Conservation (phyloP, 2,329 filamentous ascomycete species). For the Plenodomus tracheiphilus region DNA sequence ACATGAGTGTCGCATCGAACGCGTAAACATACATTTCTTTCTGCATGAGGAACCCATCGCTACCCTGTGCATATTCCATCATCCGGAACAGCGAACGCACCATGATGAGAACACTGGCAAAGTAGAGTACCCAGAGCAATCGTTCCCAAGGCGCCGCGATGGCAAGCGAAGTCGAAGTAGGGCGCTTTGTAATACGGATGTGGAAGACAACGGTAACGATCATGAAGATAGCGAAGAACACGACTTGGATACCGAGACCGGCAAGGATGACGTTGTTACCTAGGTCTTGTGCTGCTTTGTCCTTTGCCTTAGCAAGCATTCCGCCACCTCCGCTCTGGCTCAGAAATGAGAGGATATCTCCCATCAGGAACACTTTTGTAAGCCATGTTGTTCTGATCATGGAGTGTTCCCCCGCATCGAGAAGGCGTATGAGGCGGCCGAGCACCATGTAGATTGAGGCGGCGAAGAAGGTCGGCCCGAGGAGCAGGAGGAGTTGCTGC, state of each 20-base stretch:
- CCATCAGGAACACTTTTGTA: slow-evolving; percentile 22
- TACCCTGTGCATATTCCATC: slow-evolving; percentile 15
- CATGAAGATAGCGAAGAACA: slow-evolving; percentile 17
- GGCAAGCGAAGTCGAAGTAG: slow-evolving; percentile 3
- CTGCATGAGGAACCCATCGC: slow-evolving; percentile 7
- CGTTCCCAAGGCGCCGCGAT: slow-evolving; percentile 12
- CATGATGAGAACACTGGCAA: slow-evolving; percentile 17
- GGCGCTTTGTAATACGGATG: slow-evolving; percentile 8
- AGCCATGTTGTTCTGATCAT: slow-evolving; percentile 43
- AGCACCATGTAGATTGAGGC: slow-evolving; percentile 55
- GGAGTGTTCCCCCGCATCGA: slow-evolving; percentile 44
- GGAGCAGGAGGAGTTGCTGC: too few relatives aligned
- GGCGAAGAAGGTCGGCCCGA: slow-evolving; percentile 46
- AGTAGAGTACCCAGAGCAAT: slow-evolving; percentile 11
- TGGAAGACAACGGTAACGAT: slow-evolving; percentile 14
- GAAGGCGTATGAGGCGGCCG: slow-evolving; percentile 47
- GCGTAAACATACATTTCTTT: slow-evolving; percentile 16
- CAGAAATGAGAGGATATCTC: slow-evolving; percentile 24
- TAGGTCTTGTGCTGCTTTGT: slow-evolving; percentile 1
- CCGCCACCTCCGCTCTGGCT: slow-evolving; percentile 24
- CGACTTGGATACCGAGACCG: slow-evolving; percentile 18
- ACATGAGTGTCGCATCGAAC: slow-evolving; percentile 23
- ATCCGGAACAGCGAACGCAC: slow-evolving; percentile 18
- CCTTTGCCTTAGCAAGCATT: slow-evolving; percentile 17
- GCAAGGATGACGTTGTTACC: slow-evolving; percentile 15